Evolutionary conservation across 2,329 filamentous ascomycete species (phyloP).

Genomic region (Trichoderma lentiforme): DNA sequence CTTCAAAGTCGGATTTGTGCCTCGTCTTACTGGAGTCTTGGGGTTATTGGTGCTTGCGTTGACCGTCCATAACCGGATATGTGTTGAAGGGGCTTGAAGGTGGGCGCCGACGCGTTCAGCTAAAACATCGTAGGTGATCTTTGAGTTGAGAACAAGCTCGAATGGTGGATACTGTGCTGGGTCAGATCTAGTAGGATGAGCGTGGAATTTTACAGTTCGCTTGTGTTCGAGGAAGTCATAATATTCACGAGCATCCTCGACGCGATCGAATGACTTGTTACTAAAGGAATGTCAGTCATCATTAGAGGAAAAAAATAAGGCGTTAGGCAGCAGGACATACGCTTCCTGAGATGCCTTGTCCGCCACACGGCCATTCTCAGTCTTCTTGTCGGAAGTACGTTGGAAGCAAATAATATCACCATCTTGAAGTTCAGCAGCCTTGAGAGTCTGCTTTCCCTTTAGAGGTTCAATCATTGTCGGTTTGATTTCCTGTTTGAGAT

Average conservation of each 20-base stretch:
- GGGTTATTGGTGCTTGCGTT: conserved; percentile 73
- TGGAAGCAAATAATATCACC: conserved; percentile 98
- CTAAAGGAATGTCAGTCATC: conserved; percentile 15
- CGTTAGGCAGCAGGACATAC: conserved; percentile 24
- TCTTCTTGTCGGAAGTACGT: conserved; percentile 52
- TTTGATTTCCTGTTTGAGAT: conserved; percentile 72
- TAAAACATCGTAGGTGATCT: conserved; percentile 85
- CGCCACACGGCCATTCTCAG: conserved; percentile 26
- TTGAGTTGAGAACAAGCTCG: conserved; percentile 74
- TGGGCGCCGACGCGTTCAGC: conserved; percentile 78
- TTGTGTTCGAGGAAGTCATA: conserved; percentile 92
- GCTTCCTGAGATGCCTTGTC: conserved; percentile 33
- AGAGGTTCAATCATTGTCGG: conserved; percentile 94
- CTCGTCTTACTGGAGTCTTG: conserved; percentile 72
- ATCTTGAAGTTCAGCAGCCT: conserved; percentile 91
- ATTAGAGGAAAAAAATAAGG: background rate
- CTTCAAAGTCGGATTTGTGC: conserved; percentile 66
- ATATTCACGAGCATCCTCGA: conserved; percentile 74
- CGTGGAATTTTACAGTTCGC: conserved; percentile 73
- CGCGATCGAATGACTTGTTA: conserved; percentile 43
- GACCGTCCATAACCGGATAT: conserved; percentile 88
- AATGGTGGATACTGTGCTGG: conserved; percentile 63
- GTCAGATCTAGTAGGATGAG: conserved; percentile 58
- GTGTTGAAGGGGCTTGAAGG: conserved; percentile 74
- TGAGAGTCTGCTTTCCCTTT: conserved; percentile 85